phyloP scores from a whole-genome alignment of 192 early-diverging fungal species.

The Podila epicladia region DNA sequence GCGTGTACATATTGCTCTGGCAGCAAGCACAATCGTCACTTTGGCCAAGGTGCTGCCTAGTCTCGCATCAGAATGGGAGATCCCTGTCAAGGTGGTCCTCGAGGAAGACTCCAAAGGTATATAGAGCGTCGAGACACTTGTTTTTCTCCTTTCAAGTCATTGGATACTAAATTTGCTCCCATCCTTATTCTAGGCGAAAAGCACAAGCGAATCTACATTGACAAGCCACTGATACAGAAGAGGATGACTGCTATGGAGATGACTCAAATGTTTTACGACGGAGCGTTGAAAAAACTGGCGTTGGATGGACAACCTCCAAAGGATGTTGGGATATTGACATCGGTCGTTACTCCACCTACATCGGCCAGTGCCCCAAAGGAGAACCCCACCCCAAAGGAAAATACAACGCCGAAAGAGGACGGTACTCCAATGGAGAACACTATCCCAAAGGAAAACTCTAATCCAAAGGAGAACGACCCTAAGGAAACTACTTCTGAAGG shows the following conservation, averaged over 20 bases:
- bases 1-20: constrained; percentile 29
- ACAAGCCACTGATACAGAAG: constrained; percentile 39
- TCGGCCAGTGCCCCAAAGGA: constrained; percentile 1
- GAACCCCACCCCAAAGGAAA: neutral
- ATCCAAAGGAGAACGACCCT: too few relatives aligned
- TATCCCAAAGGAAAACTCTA: too few relatives aligned
- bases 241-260: constrained; percentile 32
- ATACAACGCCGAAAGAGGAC: neutral
- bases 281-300: constrained; percentile 28
- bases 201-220: constrained; percentile 38
- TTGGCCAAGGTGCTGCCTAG: constrained; percentile 30
- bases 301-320: constrained; percentile 3
- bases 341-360: neutral
- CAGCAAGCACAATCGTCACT: constrained; percentile 31
- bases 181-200: constrained; percentile 9
- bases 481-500: too few relatives aligned
- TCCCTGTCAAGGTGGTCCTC: constrained; percentile 32
- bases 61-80: constrained; percentile 34
- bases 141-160: neutral
- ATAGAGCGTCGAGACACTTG: too few relatives aligned
- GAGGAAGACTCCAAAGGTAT: constrained; percentile 37
- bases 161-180: neutral
- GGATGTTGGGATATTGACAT: neutral
- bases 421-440: too few relatives aligned
- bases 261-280: constrained; percentile 43